Evolutionary conservation across 192 early-diverging fungal species (phyloP), one percentile per base, ranked within the genome.

Genomic region (Thamnidium elegans): DNA sequence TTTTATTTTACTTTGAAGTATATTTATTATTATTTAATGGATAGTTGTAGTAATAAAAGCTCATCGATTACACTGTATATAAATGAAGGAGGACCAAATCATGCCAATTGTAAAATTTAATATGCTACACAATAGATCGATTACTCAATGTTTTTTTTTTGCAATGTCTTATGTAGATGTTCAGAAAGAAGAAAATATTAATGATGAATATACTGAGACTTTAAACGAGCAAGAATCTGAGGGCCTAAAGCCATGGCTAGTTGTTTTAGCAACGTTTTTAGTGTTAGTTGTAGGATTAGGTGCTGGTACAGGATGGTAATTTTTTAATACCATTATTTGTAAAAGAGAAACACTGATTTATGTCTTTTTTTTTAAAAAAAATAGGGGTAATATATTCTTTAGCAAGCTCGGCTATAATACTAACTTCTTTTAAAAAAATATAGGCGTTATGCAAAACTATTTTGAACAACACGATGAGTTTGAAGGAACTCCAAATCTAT

Each of bases 391-490:
- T 43, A 21, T 42, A 45, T 15, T 7, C 0, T 15, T 39, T 64
- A 44, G 51, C 26, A 26, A 26, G 26, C 26, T 26, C 26, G 26
- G 26, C 32, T 19, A 39, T 43, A 51, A 34, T 51, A 32, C 0
- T 21, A 10, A 36, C 14, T 14, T 17, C 19, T 3, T 44, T 42
- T 43, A n/a, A n/a, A n/a, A 26, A 26, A 26, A 1, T 26, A 17
- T 43, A 68, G 69, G 69, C 46, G 63, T 70, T 7, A 64, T 70
- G 62, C 69, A 70, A 46, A 53, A 65, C 26, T 70, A 64, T 21
- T 70, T 58, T 60, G 45, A 59, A 42, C 44, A 58, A 21, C 42
- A 47, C 34, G 14, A 53, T 14, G 26, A 47, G 30, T 14, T 47
- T 36, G 67, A 42, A 20, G 26, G 39, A 19, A 43, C 31, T 2